A percentile compares a stretch with the other conserved stretches of the same genome.
Evolutionary conservation across 768 basidiomycete species (phyloP).

Genomic region (Plicaturopsis crispa): DNA sequence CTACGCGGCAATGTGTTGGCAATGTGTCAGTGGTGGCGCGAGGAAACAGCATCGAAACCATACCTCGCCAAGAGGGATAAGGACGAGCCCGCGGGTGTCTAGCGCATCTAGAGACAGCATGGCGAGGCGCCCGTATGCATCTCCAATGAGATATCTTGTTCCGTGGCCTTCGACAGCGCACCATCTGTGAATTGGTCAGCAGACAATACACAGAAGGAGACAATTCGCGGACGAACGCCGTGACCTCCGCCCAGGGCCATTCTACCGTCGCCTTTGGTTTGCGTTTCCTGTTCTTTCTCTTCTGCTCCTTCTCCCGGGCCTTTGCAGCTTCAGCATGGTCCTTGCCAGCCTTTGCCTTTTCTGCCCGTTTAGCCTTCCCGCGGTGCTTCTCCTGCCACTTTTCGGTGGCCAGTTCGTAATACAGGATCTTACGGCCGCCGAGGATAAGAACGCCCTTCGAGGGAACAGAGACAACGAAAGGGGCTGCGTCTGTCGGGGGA

Average conservation of each 20-base stretch:
- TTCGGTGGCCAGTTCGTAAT: constrained; percentile 49
- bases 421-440: constrained; percentile 57
- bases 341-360: constrained; percentile 40
- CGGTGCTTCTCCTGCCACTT: constrained; percentile 43
- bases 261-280: constrained; percentile 50
- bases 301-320: constrained; percentile 51
- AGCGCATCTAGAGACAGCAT: constrained; percentile 49
- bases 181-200: constrained; percentile 29
- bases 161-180: constrained; percentile 40
- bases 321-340: constrained; percentile 32
- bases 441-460: constrained; percentile 66
- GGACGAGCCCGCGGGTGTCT: constrained; percentile 34
- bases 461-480: constrained; percentile 22
- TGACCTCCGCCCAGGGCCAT: constrained; percentile 73
- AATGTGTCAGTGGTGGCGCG: too few relatives aligned
- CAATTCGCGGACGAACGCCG: constrained; percentile 41
- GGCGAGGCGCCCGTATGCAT: constrained; percentile 62
- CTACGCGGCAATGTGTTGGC: constrained; percentile 24
- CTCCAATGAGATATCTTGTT: constrained; percentile 54
- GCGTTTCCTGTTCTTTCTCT: constrained; percentile 42
- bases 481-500: constrained; percentile 13
- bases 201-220: constrained; percentile 1
- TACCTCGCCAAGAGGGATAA: constrained; percentile 71
- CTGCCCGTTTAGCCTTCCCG: constrained; percentile 46
- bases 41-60: constrained; percentile 10